Base-by-base conservation (phyloP, 768 basidiomycete genomes). In the Trametes cingulata region DNA sequence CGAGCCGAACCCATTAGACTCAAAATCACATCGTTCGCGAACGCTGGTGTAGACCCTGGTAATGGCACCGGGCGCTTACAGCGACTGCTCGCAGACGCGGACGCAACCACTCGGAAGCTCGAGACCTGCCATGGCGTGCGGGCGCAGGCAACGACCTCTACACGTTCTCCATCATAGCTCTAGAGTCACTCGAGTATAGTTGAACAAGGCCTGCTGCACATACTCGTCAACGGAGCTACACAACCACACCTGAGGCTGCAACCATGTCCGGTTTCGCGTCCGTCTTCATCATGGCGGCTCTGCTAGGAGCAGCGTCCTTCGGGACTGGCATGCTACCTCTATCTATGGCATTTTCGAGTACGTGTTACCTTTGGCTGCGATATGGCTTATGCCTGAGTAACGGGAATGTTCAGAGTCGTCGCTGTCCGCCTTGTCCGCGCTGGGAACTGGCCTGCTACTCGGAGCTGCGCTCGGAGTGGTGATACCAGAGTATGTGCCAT, bases 401-500 rank as follows among this genome's bases (percentile, higher is more conserved):
- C 13, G 2, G 6, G 17, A 24, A 25, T 25, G 37, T 64, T 52
- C 67, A 77, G 81, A 77, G 75, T 65, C 71, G 46, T 62, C 76
- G 76, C 65, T 81, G 43, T 77, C 77, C 20, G 66, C 73, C 41
- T 70, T 87, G 33, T 81, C 80, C 8, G 81, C 82, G 42, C 70
- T 93, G 15, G 90, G 92, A 12, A 90, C 90, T 45, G 95, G 95
- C 12, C 76, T 98, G 12, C 80, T 98, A 17, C 81, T 97, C 14
- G 95, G 95, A 3, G 89, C 95, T 2, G 93, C 93, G 0, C 75
- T 98, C 63, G 92, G 92, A 13, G 85, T 98, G 24, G 93, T 98
- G 63, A 87, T 98, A 52, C 95, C 96, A 37, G 95, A 97, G 90
- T 95, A 74, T 72, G 90, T 86, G 36, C 49, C 46, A 48, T 41